phyloP scores from a whole-genome alignment of 495 filamentous ascomycete species.

The Cenococcum geophilum region DNA sequence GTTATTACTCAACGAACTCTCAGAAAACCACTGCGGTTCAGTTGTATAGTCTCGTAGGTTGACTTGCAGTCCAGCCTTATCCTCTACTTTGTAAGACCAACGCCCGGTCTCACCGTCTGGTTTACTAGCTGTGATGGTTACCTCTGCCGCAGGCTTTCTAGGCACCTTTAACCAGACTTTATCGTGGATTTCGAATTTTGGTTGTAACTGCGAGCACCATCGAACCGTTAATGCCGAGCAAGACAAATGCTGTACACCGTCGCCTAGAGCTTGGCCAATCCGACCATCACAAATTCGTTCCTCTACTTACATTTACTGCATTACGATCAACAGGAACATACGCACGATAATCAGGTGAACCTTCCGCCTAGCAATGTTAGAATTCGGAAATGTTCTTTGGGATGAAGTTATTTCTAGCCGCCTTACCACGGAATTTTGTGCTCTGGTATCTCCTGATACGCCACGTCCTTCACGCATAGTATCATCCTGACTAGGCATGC shows the following conservation, averaged over 20 bases:
- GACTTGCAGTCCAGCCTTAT: neutral
- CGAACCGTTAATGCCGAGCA: neutral
- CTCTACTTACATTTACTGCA: neutral
- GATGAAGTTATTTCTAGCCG: neutral
- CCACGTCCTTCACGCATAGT: too few relatives aligned
- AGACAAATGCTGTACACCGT: too few relatives aligned
- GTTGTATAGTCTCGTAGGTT: neutral
- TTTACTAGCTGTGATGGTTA: neutral
- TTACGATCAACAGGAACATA: neutral
- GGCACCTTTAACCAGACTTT: neutral
- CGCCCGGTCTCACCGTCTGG: neutral
- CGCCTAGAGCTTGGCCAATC: too few relatives aligned
- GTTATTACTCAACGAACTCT: neutral
- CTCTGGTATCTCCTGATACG: neutral
- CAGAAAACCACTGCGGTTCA: neutral
- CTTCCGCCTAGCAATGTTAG: neutral
- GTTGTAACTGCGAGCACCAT: neutral
- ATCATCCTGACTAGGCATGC: neutral
- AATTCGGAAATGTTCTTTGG: neutral
- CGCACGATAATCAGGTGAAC: neutral
- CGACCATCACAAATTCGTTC: neutral
- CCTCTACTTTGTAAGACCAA: constrained; percentile 1
- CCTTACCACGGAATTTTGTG: neutral
- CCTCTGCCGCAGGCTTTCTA: neutral
- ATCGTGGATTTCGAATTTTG: neutral